Conservation (phyloP, 768 basidiomycete genomes). For the Lactarius vividus region DNA sequence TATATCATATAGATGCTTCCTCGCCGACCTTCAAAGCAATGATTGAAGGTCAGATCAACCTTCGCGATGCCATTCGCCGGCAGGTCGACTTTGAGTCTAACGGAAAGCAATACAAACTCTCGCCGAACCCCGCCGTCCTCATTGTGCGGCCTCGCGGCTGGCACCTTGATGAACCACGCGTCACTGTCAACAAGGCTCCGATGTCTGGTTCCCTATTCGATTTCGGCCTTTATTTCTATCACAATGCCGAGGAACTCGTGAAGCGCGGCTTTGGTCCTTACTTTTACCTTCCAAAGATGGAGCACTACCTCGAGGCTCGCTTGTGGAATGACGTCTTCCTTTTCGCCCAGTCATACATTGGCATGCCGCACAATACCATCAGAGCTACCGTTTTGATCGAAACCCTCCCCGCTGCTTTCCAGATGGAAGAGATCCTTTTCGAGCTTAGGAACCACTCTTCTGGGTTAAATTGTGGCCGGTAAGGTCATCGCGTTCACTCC, state of each 20-base stretch:
- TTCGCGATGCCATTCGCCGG: constrained; percentile 85
- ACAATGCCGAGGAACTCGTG: constrained; percentile 92
- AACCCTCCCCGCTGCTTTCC: constrained; percentile 97
- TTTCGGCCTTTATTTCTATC: constrained; percentile 95
- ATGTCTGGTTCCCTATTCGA: constrained; percentile 94
- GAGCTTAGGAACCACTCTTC: constrained; percentile 94
- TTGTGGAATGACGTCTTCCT: constrained; percentile 98
- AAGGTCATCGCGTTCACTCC: constrained; percentile 26
- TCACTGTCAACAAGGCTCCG: constrained; percentile 84
- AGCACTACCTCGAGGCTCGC: constrained; percentile 94
- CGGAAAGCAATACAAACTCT: constrained; percentile 91
- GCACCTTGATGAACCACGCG: constrained; percentile 94
- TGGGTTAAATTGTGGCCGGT: constrained; percentile 96
- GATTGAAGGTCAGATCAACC: constrained; percentile 90
- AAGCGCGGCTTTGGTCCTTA: constrained; percentile 88
- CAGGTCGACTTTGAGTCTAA: constrained; percentile 85
- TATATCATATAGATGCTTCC: constrained; percentile 72
- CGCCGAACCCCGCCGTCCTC: constrained; percentile 81
- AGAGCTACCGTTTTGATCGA: constrained; percentile 95
- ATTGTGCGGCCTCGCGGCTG: constrained; percentile 96
- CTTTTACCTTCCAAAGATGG: constrained; percentile 99
- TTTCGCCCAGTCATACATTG: constrained; percentile 88
- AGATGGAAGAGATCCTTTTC: constrained; percentile 99
- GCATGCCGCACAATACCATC: constrained; percentile 82
- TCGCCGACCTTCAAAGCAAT: constrained; percentile 92